These are phyloP conservation scores for Aspergillus amoenus DNA, from an alignment of 2,329 filamentous ascomycete genomes.

Conservation along the genomic window DNA sequence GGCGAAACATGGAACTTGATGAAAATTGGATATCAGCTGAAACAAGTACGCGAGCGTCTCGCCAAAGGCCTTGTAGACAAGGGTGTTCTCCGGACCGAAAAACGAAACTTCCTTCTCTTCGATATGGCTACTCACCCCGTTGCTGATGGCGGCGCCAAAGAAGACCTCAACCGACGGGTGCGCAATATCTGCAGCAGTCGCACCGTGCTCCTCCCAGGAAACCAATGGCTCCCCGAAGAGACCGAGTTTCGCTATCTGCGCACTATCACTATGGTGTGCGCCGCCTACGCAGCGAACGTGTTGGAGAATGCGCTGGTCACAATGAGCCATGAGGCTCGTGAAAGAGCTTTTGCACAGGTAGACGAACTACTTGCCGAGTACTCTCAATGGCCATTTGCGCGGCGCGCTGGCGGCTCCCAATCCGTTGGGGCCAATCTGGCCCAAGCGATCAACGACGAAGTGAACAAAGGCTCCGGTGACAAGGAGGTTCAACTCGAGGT, in stretches of 20 bases:
- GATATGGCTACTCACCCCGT: slow-evolving; percentile 99
- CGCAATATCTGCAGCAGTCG: slow-evolving; percentile 89
- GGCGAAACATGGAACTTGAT: slow-evolving; percentile 99
- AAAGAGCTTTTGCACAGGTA: slow-evolving; percentile 93
- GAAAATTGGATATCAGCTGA: slow-evolving; percentile 99
- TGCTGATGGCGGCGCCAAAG: slow-evolving; percentile 93
- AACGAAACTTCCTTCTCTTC: slow-evolving; percentile 98
- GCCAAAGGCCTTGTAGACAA: slow-evolving; percentile 98
- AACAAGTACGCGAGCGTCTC: slow-evolving; percentile 95
- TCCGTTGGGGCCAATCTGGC: slow-evolving; percentile 92
- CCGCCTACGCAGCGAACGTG: slow-evolving; percentile 95
- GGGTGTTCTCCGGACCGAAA: slow-evolving; percentile 96
- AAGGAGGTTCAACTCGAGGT: slow-evolving; percentile 97
- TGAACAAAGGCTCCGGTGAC: slow-evolving; percentile 75
- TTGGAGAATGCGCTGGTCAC: slow-evolving; percentile 96
- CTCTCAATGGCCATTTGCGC: slow-evolving; percentile 94
- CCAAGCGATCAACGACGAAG: slow-evolving; percentile 81
- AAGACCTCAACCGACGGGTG: slow-evolving; percentile 91
- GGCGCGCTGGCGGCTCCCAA: slow-evolving; percentile 70
- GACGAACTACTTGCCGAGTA: slow-evolving; percentile 95
- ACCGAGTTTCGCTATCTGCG: slow-evolving; percentile 91
- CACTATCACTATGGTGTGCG: slow-evolving; percentile 95
- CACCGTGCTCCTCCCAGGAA: slow-evolving; percentile 83
- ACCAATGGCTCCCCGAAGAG: slow-evolving; percentile 88
- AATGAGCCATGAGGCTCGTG: slow-evolving; percentile 88